Evolutionary conservation across 177 flowering plant genomes (phyloP).

Genomic region (Vitis hybrid): DNA sequence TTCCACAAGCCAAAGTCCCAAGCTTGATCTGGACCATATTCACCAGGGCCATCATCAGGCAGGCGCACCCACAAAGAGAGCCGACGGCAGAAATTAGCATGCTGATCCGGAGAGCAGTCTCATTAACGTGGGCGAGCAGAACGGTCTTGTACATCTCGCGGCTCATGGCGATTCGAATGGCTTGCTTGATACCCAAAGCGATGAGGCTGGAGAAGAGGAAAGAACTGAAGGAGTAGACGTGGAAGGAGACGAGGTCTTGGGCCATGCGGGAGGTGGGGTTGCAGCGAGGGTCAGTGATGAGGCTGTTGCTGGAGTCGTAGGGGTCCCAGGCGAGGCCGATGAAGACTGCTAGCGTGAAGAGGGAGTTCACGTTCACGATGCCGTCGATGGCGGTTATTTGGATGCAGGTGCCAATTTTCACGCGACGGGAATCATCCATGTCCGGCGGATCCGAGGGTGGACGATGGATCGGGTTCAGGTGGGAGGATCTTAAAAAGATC

Average conservation of each 20-base stretch:
- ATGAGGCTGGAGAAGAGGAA: slow-evolving; percentile 73
- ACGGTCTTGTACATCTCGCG: slow-evolving; percentile 13
- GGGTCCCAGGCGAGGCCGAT: slow-evolving; percentile 69
- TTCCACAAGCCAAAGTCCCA: slow-evolving; percentile 60
- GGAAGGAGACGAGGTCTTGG: slow-evolving; percentile 53
- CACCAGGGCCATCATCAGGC: slow-evolving; percentile 63
- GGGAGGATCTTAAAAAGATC: no score
- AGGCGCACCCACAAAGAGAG: slow-evolving; percentile 54
- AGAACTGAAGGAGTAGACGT: slow-evolving; percentile 69
- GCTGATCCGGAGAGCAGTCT: slow-evolving; percentile 42
- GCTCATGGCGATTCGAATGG: slow-evolving; percentile 29
- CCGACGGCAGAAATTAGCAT: slow-evolving; percentile 61
- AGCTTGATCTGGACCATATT: slow-evolving; percentile 72
- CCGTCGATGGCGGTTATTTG: slow-evolving; percentile 71
- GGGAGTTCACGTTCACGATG: slow-evolving; percentile 66
- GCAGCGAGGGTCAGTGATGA: slow-evolving; percentile 33
- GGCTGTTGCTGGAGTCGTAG: slow-evolving; percentile 35
- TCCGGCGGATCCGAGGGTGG: not conserved
- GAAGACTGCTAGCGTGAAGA: slow-evolving; percentile 78
- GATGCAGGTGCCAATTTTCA: slow-evolving; percentile 35
- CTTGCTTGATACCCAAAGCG: slow-evolving; percentile 63
- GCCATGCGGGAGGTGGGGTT: slow-evolving; percentile 25
- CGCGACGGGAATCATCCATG: not conserved
- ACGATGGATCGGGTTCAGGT: not conserved
- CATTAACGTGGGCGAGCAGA: slow-evolving; percentile 33